Base-by-base conservation (phyloP, 2,329 filamentous ascomycete genomes). In the Alternaria arbusti region DNA sequence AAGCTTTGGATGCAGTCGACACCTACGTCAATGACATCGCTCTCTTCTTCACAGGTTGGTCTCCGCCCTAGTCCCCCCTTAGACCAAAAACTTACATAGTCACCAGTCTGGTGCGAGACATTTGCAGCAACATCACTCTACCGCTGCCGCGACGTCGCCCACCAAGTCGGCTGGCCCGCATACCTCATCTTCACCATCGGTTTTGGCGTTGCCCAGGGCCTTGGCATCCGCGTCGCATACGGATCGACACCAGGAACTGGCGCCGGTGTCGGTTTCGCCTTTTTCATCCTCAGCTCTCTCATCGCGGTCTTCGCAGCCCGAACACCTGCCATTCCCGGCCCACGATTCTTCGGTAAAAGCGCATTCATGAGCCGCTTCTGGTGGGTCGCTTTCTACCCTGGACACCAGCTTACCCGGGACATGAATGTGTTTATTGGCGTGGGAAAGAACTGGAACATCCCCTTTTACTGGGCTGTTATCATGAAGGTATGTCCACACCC, bases 381-480 rank as follows among this genome's bases (percentile, higher is more conserved):
- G 82, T 56, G 45, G 58, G 17, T 86, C 10, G 76, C 77, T 1
- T 84, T 86, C 66, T 87, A 87, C 74, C 86, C 84, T 17, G 85
- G 84, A 51, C 83, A 86, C 65, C 86, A 87, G 77, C 80, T 87
- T 15, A 79, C 82, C n/a, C 81, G 80, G n/a, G 85, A 87, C 64
- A 80, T 86, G 44, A 87, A 87, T 59, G 70, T 80, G 5, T 80
- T 84, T 44, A 81, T 87, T 26, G 84, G 82, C 8, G 77, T 74
- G 1, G 84, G 83, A 58, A 84, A 83, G 44, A 86, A 87, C 74
- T 87, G 85, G 85, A 80, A 70, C 1, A 84, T 87, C 25, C 84
- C 85, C 2, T 63, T 63, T 64, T 83, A 85, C 71, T 85, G 84
- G 82, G 80, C 82, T 1, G 20, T 54, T n/a, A 58, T 58, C 32